These are phyloP conservation scores for Russula virescens DNA, from an alignment of 768 basidiomycete species.

Conservation along the genomic window DNA sequence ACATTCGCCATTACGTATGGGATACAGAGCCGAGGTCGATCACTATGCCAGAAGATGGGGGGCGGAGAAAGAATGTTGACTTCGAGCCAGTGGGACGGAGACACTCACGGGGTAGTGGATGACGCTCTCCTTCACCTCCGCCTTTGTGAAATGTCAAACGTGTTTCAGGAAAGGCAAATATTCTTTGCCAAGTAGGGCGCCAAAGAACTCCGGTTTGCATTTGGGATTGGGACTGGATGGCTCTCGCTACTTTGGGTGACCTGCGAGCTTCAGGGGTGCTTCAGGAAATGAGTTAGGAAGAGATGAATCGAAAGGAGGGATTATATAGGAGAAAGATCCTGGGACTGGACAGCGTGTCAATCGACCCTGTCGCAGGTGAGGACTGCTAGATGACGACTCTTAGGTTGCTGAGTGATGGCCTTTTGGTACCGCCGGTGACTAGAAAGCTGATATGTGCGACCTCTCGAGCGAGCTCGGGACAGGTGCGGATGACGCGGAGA, in stretches of 20 bases:
- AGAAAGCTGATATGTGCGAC: no score
- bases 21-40: conserved; percentile 1
- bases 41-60: neutral
- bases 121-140: neutral
- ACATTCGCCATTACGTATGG: neutral
- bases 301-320: neutral
- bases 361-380: no score
- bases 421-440: no score
- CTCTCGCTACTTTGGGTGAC: neutral
- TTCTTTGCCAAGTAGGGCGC: conserved; percentile 4
- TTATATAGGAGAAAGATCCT: no score
- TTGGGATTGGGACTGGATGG: neutral
- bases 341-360: no score
- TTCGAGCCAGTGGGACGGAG: neutral
- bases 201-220: conserved; percentile 2
- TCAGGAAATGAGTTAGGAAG: conserved; percentile 25
- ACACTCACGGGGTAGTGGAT: no score
- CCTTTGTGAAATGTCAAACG: neutral
- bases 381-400: no score
- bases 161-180: conserved; percentile 1
- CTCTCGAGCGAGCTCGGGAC: no score
- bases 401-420: no score
- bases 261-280: neutral
- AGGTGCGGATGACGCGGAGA: no score
- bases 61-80: neutral